Evolutionary conservation across 306 rosid species (phyloP).

Genomic region (Canavalia ensiformis): DNA sequence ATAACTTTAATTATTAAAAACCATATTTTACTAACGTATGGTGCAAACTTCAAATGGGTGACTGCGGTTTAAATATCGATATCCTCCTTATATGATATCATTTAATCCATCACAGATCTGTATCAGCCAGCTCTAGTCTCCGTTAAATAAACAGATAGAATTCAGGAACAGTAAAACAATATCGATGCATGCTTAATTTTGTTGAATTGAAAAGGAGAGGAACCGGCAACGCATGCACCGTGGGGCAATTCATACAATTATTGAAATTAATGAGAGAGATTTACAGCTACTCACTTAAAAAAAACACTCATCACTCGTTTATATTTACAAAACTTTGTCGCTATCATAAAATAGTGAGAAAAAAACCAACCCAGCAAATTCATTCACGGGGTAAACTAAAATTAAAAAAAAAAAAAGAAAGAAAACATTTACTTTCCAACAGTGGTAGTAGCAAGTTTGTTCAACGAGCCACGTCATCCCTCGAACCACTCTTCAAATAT

Average conservation of each 20-base stretch:
- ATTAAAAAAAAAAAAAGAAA: not conserved
- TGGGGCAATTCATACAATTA: not conserved
- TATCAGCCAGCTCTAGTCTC: not conserved
- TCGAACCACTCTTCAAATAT: conserved; percentile 36
- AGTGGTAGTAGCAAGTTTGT: conserved; percentile 21
- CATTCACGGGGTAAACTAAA: not conserved
- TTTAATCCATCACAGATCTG: not conserved
- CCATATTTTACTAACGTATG: too few relatives aligned
- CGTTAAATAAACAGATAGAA: not conserved
- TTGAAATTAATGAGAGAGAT: not conserved
- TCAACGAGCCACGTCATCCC: conserved; percentile 70
- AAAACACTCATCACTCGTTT: conserved; percentile 25
- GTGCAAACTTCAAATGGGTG: not conserved
- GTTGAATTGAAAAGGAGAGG: not conserved
- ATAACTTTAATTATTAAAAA: too few relatives aligned
- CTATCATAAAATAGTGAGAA: not conserved
- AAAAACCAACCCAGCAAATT: conserved; percentile 4
- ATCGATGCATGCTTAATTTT: conserved; percentile 8
- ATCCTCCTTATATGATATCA: not conserved
- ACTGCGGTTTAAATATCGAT: not conserved
- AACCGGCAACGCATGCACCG: conserved; percentile 9
- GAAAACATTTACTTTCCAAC: conserved; percentile 44
- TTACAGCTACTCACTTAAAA: not conserved
- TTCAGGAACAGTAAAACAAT: conserved; percentile 2
- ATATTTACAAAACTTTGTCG: conserved; percentile 38